Percentiles rank a stretch among this genome's conserved stretches.
Evolutionary conservation across 2,329 filamentous ascomycete genomes (phyloP).

Genomic region (Colletotrichum graminicola): DNA sequence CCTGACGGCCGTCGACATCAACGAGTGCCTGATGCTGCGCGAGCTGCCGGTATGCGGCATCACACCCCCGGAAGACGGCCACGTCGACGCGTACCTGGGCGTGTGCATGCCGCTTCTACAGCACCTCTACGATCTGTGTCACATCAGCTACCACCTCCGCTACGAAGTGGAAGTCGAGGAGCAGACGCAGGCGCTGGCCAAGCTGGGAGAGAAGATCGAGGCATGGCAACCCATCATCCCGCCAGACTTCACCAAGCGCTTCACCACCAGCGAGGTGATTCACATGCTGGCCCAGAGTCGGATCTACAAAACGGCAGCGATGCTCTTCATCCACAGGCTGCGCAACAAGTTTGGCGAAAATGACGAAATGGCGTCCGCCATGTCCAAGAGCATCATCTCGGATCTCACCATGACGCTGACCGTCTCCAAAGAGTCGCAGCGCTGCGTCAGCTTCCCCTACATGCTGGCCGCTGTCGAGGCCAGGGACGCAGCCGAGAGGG

Average conservation of each 20-base stretch:
- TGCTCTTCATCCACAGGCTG: constrained; percentile 46
- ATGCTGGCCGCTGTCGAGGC: constrained; percentile 47
- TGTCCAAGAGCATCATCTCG: constrained; percentile 44
- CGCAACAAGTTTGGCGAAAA: constrained; percentile 43
- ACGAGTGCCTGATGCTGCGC: constrained; percentile 45
- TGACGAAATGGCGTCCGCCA: constrained; percentile 41
- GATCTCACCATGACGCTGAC: constrained; percentile 44
- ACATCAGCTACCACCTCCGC: constrained; percentile 44
- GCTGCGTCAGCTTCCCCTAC: constrained; percentile 45
- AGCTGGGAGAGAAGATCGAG: constrained; percentile 39
- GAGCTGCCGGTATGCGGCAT: constrained; percentile 44
- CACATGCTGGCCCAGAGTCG: constrained; percentile 49
- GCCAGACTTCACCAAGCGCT: constrained; percentile 42
- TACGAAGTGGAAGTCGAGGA: constrained; percentile 31
- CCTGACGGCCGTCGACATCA: constrained; percentile 45
- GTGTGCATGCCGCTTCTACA: constrained; percentile 45
- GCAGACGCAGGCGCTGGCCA: constrained; percentile 28
- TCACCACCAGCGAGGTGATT: constrained; percentile 44
- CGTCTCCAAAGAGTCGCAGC: constrained; percentile 41
- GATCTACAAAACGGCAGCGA: constrained; percentile 44
- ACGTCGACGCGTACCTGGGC: constrained; percentile 47
- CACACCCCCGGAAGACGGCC: constrained; percentile 24
- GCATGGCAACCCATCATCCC: constrained; percentile 45
- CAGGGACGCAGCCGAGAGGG: constrained; percentile 32
- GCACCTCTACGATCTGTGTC: constrained; percentile 46